Conservation (phyloP, 2,329 filamentous ascomycete genomes). For the Thelonectria blattea region DNA sequence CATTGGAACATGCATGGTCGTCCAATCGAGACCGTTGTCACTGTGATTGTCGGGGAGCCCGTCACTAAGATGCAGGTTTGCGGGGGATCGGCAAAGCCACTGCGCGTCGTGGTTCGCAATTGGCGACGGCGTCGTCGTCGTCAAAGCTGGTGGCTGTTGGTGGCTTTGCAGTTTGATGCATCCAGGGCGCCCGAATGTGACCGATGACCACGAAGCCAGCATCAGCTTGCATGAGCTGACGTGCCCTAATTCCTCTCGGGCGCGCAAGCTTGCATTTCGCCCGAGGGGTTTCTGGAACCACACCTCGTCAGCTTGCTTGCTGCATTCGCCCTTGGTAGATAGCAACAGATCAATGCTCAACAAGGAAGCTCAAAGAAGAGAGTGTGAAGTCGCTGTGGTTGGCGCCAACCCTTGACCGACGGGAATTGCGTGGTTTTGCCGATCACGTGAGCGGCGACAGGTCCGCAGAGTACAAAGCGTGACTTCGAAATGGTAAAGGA, state of each 20-base stretch:
- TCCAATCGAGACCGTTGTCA: background rate
- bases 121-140: background rate
- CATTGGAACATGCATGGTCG: background rate
- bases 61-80: conserved; percentile 2
- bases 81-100: background rate
- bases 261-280: background rate
- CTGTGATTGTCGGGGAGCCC: conserved; percentile 5
- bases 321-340: background rate
- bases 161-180: background rate
- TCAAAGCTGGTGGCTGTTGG: conserved; percentile 2
- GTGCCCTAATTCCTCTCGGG: background rate
- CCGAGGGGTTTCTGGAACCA: conserved; percentile 6
- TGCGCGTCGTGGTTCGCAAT: background rate
- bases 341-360: background rate
- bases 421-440: conserved; percentile 17
- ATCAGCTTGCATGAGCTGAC: conserved; percentile 6
- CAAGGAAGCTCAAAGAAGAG: background rate
- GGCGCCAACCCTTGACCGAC: background rate
- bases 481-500: background rate
- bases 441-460: background rate
- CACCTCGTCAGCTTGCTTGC: background rate
- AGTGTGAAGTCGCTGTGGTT: background rate
- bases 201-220: background rate
- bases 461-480: background rate
- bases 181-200: background rate